Evolutionary conservation across 106 monocot genomes (phyloP).

Genomic region (Phalaenopsis equestris): DNA sequence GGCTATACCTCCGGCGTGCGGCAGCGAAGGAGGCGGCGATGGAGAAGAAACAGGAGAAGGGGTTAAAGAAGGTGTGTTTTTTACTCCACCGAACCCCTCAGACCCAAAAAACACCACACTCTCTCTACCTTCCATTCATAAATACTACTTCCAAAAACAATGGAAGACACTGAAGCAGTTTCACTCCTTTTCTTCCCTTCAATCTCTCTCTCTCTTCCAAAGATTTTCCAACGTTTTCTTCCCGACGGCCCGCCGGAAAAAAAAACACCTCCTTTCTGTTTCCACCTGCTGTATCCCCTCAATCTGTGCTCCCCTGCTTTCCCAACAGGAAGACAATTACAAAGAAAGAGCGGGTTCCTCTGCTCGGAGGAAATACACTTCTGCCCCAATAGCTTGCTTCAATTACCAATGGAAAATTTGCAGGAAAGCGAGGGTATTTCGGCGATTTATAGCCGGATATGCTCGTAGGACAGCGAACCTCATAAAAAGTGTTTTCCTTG

Average conservation of each 20-base stretch:
- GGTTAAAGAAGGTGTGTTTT: not conserved
- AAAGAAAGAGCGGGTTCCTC: conserved; percentile 14
- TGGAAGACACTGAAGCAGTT: no score
- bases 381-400: not conserved
- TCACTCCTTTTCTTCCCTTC: not conserved
- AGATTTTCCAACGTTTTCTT: not conserved
- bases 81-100: conserved; percentile 9
- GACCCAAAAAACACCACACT: conserved; percentile 8
- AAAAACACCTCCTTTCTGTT: not conserved
- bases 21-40: conserved; percentile 11
- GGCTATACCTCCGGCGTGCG: conserved; percentile 5
- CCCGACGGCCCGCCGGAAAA: not conserved
- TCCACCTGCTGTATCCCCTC: not conserved
- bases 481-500: not conserved
- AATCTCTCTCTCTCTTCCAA: no score
- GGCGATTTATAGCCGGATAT: not conserved
- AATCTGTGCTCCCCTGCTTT: not conserved
- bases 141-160: not conserved
- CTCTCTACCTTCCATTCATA: conserved; percentile 28
- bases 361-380: not conserved
- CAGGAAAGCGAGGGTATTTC: not conserved
- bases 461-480: not conserved
- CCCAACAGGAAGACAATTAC: not conserved
- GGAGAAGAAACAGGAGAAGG: conserved; percentile 15
- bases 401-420: not conserved